phyloP scores from a whole-genome alignment of 495 filamentous ascomycete genomes.

The Penicillium parvum region DNA sequence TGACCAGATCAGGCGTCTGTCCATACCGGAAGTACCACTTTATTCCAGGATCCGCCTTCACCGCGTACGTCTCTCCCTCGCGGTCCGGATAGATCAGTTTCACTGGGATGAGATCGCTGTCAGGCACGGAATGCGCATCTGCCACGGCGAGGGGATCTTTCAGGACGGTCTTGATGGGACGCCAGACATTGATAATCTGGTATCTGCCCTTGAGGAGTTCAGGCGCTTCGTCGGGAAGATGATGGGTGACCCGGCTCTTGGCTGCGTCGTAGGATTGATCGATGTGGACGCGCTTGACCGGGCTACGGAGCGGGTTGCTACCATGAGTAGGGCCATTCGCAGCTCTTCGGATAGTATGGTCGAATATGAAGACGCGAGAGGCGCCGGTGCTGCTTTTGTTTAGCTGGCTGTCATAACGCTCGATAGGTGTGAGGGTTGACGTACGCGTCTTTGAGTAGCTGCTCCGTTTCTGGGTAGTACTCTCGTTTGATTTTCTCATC shows the following conservation, averaged over 20 bases:
- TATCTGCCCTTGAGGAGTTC: constrained; percentile 58
- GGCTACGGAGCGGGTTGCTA: constrained; percentile 44
- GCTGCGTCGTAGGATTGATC: constrained; percentile 65
- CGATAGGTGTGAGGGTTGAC: constrained; percentile 4
- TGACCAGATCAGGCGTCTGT: constrained; percentile 56
- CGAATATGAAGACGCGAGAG: constrained; percentile 62
- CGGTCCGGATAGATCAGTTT: constrained; percentile 49
- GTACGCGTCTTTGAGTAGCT: constrained; percentile 58
- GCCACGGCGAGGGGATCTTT: constrained; percentile 62
- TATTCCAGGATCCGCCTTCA: constrained; percentile 36
- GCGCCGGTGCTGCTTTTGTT: constrained; percentile 44
- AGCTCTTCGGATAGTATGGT: constrained; percentile 68
- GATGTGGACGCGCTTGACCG: constrained; percentile 65
- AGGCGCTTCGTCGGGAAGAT: constrained; percentile 60
- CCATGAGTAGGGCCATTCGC: constrained; percentile 24
- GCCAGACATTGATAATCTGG: constrained; percentile 80
- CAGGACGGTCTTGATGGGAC: constrained; percentile 60
- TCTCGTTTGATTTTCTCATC: constrained; percentile 62
- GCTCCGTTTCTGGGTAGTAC: constrained; percentile 65
- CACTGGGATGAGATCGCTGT: constrained; percentile 42
- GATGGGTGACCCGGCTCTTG: constrained; percentile 51
- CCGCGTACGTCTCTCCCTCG: constrained; percentile 43
- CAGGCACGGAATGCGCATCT: constrained; percentile 44
- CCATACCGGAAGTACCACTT: constrained; percentile 51
- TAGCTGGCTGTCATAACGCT: not conserved